Conservation (phyloP, 1,284 basidiomycete species). For the Porogramme epimiltina region DNA sequence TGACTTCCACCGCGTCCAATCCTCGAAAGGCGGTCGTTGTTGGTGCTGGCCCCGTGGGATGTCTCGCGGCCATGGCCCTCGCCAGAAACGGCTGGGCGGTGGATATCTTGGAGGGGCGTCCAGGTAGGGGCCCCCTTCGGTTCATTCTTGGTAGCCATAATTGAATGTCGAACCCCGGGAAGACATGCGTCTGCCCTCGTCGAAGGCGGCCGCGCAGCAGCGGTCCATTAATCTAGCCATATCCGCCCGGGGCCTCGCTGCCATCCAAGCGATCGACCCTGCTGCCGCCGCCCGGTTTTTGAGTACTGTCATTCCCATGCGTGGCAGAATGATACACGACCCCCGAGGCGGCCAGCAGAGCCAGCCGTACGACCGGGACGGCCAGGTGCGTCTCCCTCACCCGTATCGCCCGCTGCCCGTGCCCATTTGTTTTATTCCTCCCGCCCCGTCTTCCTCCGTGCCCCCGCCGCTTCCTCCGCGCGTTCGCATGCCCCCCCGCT, state of each 20-base stretch:
- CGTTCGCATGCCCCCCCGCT: conserved; percentile 17
- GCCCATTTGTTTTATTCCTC: conserved; percentile 11
- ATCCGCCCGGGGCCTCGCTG: conserved; percentile 89
- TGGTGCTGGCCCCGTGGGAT: conserved; percentile 95
- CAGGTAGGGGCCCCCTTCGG: conserved; percentile 54
- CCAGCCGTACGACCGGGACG: conserved; percentile 86
- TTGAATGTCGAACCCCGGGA: conserved; percentile 16
- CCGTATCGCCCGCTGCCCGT: conserved; percentile 6
- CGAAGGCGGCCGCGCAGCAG: conserved; percentile 63
- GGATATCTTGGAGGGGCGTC: conserved; percentile 85
- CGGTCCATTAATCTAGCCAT: conserved; percentile 97
- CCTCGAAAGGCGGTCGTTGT: conserved; percentile 58
- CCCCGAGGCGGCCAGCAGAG: conserved; percentile 69
- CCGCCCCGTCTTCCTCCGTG: conserved; percentile 26
- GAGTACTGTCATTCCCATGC: conserved; percentile 88
- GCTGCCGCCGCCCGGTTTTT: conserved; percentile 77
- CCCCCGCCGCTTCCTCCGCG: conserved; percentile 19
- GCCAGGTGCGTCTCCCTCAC: conserved; percentile 62
- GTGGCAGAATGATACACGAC: conserved; percentile 93
- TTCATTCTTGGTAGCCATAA: conserved; percentile 20
- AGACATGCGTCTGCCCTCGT: conserved; percentile 75
- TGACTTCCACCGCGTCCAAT: conserved; percentile 14
- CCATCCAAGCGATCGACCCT: conserved; percentile 80
- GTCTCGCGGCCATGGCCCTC: conserved; percentile 85
- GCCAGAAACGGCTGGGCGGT: conserved; percentile 90